These are phyloP conservation scores for Gastrolobium bilobum DNA, from an alignment of 306 rosid genomes.

Conservation along the genomic window DNA sequence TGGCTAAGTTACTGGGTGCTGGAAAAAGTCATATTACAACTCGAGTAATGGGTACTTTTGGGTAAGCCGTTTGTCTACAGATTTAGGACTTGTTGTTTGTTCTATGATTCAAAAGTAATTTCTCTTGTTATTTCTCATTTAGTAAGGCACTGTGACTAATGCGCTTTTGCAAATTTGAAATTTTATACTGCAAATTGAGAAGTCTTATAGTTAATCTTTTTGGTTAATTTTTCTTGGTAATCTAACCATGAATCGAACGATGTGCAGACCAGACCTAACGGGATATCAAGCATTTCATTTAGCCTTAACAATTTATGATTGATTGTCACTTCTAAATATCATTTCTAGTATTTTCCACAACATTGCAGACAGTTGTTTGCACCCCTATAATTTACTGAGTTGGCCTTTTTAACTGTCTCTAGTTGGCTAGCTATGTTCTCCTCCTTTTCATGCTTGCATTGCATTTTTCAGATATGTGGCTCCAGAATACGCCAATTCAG, in stretches of 20 bases:
- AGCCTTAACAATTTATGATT: neutral
- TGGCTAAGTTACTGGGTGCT: conserved; percentile 87
- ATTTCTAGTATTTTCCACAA: neutral
- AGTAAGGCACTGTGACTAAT: neutral
- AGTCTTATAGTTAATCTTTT: neutral
- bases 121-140: conserved; percentile 16
- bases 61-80: conserved; percentile 65
- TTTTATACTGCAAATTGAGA: conserved; percentile 8
- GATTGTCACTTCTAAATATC: neutral
- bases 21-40: conserved; percentile 94
- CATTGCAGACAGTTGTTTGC: conserved; percentile 5
- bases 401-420: conserved; percentile 9
- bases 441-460: conserved; percentile 40
- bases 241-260: neutral
- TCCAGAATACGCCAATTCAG: conserved; percentile 96
- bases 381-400: neutral
- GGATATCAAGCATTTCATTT: conserved; percentile 3
- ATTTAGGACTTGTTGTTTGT: conserved; percentile 32
- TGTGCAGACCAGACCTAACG: neutral
- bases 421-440: conserved; percentile 33
- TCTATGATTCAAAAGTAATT: conserved; percentile 37
- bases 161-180: neutral
- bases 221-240: conserved; percentile 3
- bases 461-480: conserved; percentile 82
- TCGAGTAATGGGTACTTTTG: conserved; percentile 98